Conservation (phyloP, 352 stramenopile species). For the Globisporangium lucens region DNA sequence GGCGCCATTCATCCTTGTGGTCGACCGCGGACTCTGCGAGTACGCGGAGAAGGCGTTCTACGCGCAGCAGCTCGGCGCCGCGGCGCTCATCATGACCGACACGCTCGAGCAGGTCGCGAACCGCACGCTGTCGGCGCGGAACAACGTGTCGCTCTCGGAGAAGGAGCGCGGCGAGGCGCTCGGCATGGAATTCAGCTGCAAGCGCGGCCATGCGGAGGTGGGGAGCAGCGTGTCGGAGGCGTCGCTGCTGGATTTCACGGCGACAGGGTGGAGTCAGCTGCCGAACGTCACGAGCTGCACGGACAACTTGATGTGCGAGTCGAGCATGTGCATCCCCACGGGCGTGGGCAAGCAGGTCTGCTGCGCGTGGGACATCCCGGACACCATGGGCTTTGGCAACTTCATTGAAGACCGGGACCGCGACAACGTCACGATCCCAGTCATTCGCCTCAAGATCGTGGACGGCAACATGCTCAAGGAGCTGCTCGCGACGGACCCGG, state of each 20-base stretch:
- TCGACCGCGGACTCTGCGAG: conserved; percentile 68
- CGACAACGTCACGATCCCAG: conserved; percentile 50
- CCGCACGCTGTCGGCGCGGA: conserved; percentile 27
- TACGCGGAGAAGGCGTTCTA: conserved; percentile 76
- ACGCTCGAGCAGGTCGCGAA: conserved; percentile 72
- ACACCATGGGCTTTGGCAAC: conserved; percentile 61
- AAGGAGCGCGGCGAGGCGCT: conserved; percentile 21
- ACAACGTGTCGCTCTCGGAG: conserved; percentile 22
- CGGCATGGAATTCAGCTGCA: conserved; percentile 60
- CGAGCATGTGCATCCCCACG: conserved; percentile 60
- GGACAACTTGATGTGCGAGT: conserved; percentile 38
- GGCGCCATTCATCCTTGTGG: conserved; percentile 58
- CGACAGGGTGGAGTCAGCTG: conserved; percentile 27
- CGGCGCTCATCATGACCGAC: conserved; percentile 72
- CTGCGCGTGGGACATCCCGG: conserved; percentile 75
- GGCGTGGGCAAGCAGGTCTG: conserved; percentile 57
- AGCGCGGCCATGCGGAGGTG: conserved; percentile 37
- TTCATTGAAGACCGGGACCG: conserved; percentile 32
- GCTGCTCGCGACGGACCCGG: conserved; percentile 18
- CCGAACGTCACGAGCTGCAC: conserved; percentile 48
- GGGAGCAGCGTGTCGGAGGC: conserved; percentile 15
- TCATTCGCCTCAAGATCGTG: conserved; percentile 66
- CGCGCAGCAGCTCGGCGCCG: conserved; percentile 62
- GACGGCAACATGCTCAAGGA: conserved; percentile 56
- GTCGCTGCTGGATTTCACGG: conserved; percentile 28